Evolutionary conservation across 768 basidiomycete genomes (phyloP).

Genomic region (Neoboletus magnificus): DNA sequence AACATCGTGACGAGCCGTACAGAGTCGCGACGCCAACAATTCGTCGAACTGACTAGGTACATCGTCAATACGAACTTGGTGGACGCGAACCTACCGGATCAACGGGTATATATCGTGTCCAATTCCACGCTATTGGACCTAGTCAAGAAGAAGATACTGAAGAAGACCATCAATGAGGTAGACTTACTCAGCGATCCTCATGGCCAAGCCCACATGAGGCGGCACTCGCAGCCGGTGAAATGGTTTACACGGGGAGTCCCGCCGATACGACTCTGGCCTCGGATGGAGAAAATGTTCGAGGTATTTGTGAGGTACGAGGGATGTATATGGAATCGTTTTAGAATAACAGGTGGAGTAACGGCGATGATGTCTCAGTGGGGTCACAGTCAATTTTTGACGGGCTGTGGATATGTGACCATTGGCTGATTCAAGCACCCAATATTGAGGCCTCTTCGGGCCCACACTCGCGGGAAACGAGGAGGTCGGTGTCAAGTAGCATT

Average conservation of each 20-base stretch:
- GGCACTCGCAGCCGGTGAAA: background rate
- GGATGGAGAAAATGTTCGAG: background rate
- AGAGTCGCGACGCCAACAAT: conserved; percentile 16
- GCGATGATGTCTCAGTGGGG: background rate
- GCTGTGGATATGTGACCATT: background rate
- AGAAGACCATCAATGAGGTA: conserved; percentile 11
- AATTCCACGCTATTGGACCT: conserved; percentile 11
- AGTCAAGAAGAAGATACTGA: background rate
- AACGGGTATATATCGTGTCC: conserved; percentile 23
- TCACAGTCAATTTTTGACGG: background rate
- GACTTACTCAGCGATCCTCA: conserved; percentile 14
- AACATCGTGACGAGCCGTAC: background rate
- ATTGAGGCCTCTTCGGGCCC: background rate
- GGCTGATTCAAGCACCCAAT: background rate
- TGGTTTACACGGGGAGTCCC: background rate
- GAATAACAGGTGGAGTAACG: background rate
- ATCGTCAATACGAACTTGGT: conserved; percentile 14
- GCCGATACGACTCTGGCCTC: background rate
- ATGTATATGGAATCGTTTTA: background rate
- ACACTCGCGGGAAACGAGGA: background rate
- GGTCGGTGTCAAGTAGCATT: background rate
- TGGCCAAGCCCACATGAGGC: conserved; percentile 5
- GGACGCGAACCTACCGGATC: conserved; percentile 15
- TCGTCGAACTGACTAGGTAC: conserved; percentile 17
- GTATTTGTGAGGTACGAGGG: background rate